Conservation (phyloP, 306 rosid species). For the Purshia tridentata region DNA sequence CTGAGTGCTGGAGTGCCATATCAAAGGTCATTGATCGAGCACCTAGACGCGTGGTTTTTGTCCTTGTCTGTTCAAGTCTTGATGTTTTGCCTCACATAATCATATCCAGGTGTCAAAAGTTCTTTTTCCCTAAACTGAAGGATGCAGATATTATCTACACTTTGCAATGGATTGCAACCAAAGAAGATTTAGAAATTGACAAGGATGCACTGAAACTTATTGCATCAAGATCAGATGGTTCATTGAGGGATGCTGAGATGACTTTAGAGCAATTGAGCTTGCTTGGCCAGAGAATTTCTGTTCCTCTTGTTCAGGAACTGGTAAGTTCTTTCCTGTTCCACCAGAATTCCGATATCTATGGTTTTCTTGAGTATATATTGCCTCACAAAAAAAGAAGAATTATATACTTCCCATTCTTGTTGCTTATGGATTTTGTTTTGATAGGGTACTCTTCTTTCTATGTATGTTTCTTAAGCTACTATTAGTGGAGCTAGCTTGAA, state of each 20-base stretch:
- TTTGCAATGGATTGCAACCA: conserved; percentile 74
- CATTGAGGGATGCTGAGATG: conserved; percentile 98
- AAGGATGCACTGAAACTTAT: conserved; percentile 93
- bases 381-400: neutral
- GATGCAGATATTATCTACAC: conserved; percentile 81
- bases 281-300: conserved; percentile 91
- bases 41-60: conserved; percentile 92
- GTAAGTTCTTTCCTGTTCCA: conserved; percentile 44
- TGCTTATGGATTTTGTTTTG: neutral
- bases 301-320: conserved; percentile 93
- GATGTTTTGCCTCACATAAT: conserved; percentile 96
- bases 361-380: neutral
- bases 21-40: conserved; percentile 98
- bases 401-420: no score
- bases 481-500: neutral
- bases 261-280: conserved; percentile 96
- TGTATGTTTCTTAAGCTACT: neutral
- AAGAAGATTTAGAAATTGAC: conserved; percentile 88
- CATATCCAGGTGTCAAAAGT: conserved; percentile 96
- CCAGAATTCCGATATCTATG: neutral
- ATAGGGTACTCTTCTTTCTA: neutral
- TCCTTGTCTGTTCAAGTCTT: conserved; percentile 93
- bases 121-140: conserved; percentile 92
- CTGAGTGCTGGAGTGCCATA: conserved; percentile 90
- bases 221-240: conserved; percentile 94